Base-by-base conservation (phyloP, 805 yeast genomes). In the Phaffomyces antillensis region DNA sequence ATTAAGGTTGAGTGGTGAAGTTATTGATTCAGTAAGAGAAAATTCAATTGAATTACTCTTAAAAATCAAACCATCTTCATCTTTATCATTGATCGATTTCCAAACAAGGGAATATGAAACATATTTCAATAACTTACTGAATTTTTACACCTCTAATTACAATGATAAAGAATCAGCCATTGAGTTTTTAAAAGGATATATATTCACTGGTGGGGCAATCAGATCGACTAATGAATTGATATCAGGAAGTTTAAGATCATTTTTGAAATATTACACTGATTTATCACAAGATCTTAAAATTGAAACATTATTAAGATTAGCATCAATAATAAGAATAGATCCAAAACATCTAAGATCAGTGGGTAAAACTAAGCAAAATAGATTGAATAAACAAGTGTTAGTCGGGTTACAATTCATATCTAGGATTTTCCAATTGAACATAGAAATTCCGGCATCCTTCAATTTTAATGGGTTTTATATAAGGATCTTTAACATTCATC, bases 1-100 rank as follows among this genome's bases (percentile, higher is more conserved):
- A 20, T 50, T 83, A 26, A 60, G 91, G 35, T 59, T 87, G 20
- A 60, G 81, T 0, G 79, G 81, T 1, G 96, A 87, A 56, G 69
- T 79, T 4, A 75, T 83, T 45, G 84, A 76, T 46, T 73, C 67
- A 42, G 58, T 83, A 6, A 64, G 88, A 40, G 23, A 53, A 0
- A 56, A 56, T 9, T 66, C 89, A 0, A 55, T 74, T 8, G 31
- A 40, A 7, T 49, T 79, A n/a, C 50, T 79, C 10, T 20, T 28
- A 17, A 24, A 24, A 4, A 11, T 13, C 5, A 13, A 36, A n/a
- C 13, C 30, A 28, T 20, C 23, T 5, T 20, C 23, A 20, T 20
- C 23, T 5, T 20, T 20, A 20, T 20, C 23, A 32, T 5, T 28
- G 12, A 28, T 28, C 3, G 56, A 40, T 39, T 52, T 53, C 17